Base-by-base conservation (phyloP, 2,329 filamentous ascomycete species). In the Clarireedia sp. region DNA sequence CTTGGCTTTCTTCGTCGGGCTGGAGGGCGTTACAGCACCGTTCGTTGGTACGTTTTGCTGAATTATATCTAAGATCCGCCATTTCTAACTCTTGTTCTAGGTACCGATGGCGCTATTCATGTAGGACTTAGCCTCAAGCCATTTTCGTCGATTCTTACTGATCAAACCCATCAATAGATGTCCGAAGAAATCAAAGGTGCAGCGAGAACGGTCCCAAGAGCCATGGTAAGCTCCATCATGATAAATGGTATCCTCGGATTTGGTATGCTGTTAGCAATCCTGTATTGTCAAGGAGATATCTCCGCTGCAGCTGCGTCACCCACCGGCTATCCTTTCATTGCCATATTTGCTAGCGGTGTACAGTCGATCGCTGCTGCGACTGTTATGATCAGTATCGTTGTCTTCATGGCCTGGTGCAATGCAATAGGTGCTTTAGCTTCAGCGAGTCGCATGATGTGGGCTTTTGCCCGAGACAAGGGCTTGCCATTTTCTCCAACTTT, bases 221-320 rank as follows among this genome's bases (percentile, higher is more conserved):
- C 73, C 5, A 76, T 79, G 61, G 67, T 78, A n/a, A 69, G 69
- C 23, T 73, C 73, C 2, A 70, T 75, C 46, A 51, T 72, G 16
- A 67, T 78, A 56, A 78, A 78, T 55, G 76, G 75, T 3, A 60
- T 60, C 1, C 65, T 77, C 2, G 75, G 74, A 3, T 72, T 78
- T 58, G 55, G 68, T 21, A 56, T 70, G 19, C 54, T 71, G 2
- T 48, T 71, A 16, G 65, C 67, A 2, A 64, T 66, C 23, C 58
- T 66, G 23, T 69, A 71, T 8, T 67, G 68, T 3, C 63, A 70
- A 38, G 69, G 63, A 1, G 66, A 67, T 6, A 62, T 70, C 14
- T n/a, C 16, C 3, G 66, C 21, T 16, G 46, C 16, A 10, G 26
- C 46, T 16, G 23, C 21, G 26, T 17, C 16, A 14, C 76, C 16